Evolutionary conservation across 352 stramenopile genomes (phyloP).

Genomic region (Saprolegnia parasitica): DNA sequence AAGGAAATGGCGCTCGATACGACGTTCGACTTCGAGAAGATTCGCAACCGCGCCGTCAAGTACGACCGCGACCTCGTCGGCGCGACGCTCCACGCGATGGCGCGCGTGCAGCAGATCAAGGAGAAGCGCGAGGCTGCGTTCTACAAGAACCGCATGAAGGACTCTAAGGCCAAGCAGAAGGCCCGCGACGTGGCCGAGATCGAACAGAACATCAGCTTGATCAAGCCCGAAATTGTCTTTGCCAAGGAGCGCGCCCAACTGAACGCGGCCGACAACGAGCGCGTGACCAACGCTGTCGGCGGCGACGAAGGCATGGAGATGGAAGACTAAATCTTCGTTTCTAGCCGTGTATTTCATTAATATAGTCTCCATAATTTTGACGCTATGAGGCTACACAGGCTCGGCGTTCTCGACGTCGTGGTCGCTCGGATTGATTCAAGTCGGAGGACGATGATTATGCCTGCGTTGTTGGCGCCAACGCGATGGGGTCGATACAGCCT

Average conservation of each 20-base stretch:
- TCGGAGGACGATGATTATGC: too few species aligned
- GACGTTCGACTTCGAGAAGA: conserved; percentile 99
- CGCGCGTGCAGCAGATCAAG: conserved; percentile 97
- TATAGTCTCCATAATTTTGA: conserved; percentile 14
- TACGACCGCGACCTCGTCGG: conserved; percentile 99
- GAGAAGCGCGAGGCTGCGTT: conserved; percentile 94
- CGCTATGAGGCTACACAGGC: not conserved
- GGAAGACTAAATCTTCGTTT: conserved; percentile 23
- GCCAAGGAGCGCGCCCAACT: conserved; percentile 77
- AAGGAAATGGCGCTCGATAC: conserved; percentile 99
- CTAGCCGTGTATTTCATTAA: conserved; percentile 17
- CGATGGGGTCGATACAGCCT: too few species aligned
- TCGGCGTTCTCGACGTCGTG: too few species aligned
- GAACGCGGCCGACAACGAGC: conserved; percentile 39
- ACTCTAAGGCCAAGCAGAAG: conserved; percentile 74
- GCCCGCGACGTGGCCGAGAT: conserved; percentile 74
- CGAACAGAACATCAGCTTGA: conserved; percentile 81
- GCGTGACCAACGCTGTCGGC: conserved; percentile 24
- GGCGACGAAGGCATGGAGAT: conserved; percentile 27
- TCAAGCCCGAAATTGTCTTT: conserved; percentile 58
- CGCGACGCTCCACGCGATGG: conserved; percentile 98
- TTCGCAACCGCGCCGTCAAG: conserved; percentile 97
- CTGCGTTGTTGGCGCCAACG: too few species aligned
- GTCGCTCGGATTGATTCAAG: too few species aligned
- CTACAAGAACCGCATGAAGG: conserved; percentile 97